Evolutionary conservation across 768 basidiomycete genomes (phyloP), one percentile per base, ranked within the genome.

Genomic region (Harrya chromipes): DNA sequence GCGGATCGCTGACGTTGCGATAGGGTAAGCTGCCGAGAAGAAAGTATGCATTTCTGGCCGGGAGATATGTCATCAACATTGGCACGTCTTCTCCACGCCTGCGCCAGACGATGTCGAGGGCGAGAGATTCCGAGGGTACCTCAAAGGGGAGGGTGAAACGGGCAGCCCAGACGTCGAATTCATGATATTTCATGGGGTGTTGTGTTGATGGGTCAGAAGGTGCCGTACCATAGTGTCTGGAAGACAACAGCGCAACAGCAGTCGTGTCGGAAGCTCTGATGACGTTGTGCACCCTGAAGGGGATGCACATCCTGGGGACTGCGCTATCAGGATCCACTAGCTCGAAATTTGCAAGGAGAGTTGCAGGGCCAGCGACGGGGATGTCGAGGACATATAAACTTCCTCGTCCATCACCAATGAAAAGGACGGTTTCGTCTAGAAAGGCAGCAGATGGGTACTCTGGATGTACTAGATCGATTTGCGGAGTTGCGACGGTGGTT

Each of bases 371-470:
- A 11, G 59, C 49, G 14, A 70, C 60, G 21, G 70, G 65, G 23
- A 84, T 60, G 24, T 70, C 71, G 38, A 92, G 69, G 13, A 82
- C 70, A 53, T 89, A 87, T 26, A 91, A 66, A 16, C 72, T 60
- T n/a, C 88, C 87, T 55, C 73, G 69, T 9, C 90, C 90, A 58
- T 93, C 89, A 17, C 86, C 74, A 43, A 85, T 74, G 33, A 88
- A 70, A 34, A 79, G 70, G 10, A 74, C 65, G 1, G 70, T 65
- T 4, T 76, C 55, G 44, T 78, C 72, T 34, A 86, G 60, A 58
- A 87, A 84, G 6, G 72, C 71, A 24, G 78, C 77, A 1, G 87
- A 88, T 1, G 90, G 87, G 64, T 94, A 93, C 69, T 93, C 90
- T 37, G 68, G 72, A 56, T 83, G 82, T 17, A 70, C 64, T 1